These are phyloP conservation scores for Aspergillus carbonarius DNA, from an alignment of 2,329 filamentous ascomycete genomes.

Conservation along the genomic window DNA sequence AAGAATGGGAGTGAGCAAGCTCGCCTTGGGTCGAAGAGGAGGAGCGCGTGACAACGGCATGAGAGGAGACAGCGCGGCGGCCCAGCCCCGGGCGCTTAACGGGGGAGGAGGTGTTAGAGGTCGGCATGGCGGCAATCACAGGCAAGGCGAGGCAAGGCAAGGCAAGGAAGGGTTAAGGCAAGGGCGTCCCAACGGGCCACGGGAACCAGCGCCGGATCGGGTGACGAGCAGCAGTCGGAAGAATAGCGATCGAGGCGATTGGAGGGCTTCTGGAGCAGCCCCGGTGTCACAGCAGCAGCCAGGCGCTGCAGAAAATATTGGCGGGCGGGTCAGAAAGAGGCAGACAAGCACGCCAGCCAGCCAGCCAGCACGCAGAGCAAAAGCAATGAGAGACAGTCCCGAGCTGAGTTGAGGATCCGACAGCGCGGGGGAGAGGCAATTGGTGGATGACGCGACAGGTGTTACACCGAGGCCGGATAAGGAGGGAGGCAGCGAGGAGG, in stretches of 20 bases:
- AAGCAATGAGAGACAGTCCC: slow-evolving; percentile 13
- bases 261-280: slow-evolving; percentile 10
- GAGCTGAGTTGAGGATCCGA: slow-evolving; percentile 4
- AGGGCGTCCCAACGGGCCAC: background rate
- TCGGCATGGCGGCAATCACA: slow-evolving; percentile 24
- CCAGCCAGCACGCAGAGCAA: slow-evolving; percentile 8
- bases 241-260: slow-evolving; percentile 11
- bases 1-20: slow-evolving; percentile 27
- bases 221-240: slow-evolving; percentile 18
- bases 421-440: slow-evolving; percentile 18
- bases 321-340: background rate
- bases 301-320: slow-evolving; percentile 5
- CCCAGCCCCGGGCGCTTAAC: slow-evolving; percentile 42
- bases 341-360: background rate
- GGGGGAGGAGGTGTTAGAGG: slow-evolving; percentile 36
- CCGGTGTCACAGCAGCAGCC: slow-evolving; percentile 5
- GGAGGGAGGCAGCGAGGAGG: background rate
- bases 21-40: slow-evolving; percentile 32
- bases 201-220: slow-evolving; percentile 14
- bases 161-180: slow-evolving; percentile 2
- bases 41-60: slow-evolving; percentile 40
- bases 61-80: slow-evolving; percentile 42
- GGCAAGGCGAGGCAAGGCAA: slow-evolving; percentile 4
- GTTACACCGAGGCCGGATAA: slow-evolving; percentile 6
- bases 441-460: slow-evolving; percentile 11